phyloP scores from a whole-genome alignment of 768 basidiomycete genomes.

The Clitopilus hobsonii region DNA sequence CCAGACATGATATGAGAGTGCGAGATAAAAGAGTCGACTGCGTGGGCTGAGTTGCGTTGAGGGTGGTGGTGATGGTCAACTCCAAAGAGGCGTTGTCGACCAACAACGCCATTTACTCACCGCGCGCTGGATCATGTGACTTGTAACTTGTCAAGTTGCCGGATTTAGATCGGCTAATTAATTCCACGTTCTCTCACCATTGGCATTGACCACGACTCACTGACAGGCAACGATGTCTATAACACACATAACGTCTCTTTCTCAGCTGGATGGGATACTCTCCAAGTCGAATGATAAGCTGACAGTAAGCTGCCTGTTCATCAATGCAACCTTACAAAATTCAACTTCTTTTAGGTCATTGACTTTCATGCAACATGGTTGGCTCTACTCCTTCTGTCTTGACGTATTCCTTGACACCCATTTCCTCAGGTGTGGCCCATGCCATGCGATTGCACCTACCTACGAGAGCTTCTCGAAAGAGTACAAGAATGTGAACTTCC shows the following conservation, averaged over 20 bases:
- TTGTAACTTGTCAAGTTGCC: background rate
- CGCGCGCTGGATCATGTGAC: background rate
- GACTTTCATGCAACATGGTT: constrained; percentile 87
- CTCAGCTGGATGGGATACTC: constrained; percentile 58
- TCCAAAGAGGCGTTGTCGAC: background rate
- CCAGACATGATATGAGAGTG: constrained; percentile 52
- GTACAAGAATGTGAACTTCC: constrained; percentile 69
- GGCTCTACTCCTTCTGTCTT: constrained; percentile 9
- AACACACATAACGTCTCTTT: constrained; percentile 56
- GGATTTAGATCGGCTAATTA: background rate
- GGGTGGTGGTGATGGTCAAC: constrained; percentile 6
- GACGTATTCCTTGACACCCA: constrained; percentile 7
- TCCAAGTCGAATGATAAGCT: constrained; percentile 58
- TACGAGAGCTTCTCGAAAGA: constrained; percentile 69
- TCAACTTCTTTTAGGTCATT: constrained; percentile 50
- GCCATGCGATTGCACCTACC: constrained; percentile 75
- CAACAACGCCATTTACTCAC: background rate
- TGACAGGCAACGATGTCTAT: constrained; percentile 54
- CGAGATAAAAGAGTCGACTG: background rate
- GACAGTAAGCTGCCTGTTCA: constrained; percentile 36
- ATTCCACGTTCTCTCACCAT: background rate
- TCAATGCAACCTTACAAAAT: background rate
- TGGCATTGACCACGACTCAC: background rate
- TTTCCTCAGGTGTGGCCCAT: constrained; percentile 72
- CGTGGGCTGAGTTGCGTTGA: constrained; percentile 9